phyloP scores from a whole-genome alignment of 495 filamentous ascomycete species.

The Aspergillus cavernicola region DNA sequence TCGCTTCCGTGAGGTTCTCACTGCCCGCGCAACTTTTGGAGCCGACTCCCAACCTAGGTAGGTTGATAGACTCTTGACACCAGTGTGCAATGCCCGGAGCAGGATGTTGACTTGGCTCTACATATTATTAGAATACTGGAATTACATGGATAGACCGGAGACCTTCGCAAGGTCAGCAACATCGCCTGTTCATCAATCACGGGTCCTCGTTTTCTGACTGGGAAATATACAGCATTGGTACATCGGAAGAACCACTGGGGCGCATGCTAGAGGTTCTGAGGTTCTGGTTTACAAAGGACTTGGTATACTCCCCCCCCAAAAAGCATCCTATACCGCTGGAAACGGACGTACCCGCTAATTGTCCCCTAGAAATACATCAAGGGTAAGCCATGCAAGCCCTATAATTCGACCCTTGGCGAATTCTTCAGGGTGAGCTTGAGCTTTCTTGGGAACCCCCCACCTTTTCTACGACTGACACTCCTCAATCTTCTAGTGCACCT shows the following conservation, averaged over 20 bases:
- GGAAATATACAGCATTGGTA: conserved; percentile 68
- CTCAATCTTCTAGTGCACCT: conserved; percentile 65
- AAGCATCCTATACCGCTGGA: no score
- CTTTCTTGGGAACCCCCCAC: neutral
- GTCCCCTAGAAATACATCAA: conserved; percentile 83
- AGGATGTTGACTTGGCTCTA: conserved; percentile 16
- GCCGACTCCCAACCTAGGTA: conserved; percentile 86
- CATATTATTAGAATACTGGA: conserved; percentile 81
- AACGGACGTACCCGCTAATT: no score
- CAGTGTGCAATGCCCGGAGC: neutral
- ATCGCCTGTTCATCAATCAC: conserved; percentile 14
- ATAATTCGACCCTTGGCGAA: conserved; percentile 96
- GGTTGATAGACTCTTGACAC: conserved; percentile 12
- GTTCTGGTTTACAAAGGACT: conserved; percentile 98
- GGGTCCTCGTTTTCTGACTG: conserved; percentile 35
- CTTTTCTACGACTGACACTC: conserved; percentile 6
- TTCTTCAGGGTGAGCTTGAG: conserved; percentile 75
- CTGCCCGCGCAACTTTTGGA: conserved; percentile 93
- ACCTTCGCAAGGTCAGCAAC: conserved; percentile 72
- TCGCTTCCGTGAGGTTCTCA: conserved; percentile 92
- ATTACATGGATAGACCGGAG: conserved; percentile 93
- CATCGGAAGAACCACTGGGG: conserved; percentile 83
- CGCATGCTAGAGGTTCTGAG: conserved; percentile 90
- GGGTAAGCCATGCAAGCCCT: conserved; percentile 96
- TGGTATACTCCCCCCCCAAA: conserved; percentile 55